phyloP scores from a whole-genome alignment of 805 yeast species.

The Kregervanrija delftensis region DNA sequence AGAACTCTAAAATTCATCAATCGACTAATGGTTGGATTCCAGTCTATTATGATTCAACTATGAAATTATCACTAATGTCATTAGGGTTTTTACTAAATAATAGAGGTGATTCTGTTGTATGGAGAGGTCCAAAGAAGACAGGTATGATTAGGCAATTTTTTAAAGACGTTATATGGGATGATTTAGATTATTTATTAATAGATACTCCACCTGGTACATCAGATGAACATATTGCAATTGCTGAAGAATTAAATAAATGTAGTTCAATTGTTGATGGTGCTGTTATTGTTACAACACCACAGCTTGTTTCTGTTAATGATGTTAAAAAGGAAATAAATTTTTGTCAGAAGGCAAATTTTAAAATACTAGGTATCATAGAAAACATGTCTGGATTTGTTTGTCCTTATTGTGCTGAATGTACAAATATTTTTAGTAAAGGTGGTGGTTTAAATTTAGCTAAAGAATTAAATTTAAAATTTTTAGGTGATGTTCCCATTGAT shows the following conservation, averaged over 20 bases:
- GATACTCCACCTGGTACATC: constrained; percentile 99
- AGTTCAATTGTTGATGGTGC: constrained; percentile 78
- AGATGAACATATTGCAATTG: constrained; percentile 95
- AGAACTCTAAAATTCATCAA: constrained; percentile 72
- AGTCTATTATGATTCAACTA: constrained; percentile 37
- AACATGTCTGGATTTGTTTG: constrained; percentile 97
- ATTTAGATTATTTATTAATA: constrained; percentile 69
- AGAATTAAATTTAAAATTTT: constrained; percentile 52
- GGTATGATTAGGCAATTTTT: constrained; percentile 96
- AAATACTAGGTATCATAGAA: constrained; percentile 80
- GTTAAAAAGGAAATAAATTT: constrained; percentile 91
- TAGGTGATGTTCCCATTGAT: constrained; percentile 91
- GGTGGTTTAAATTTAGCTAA: constrained; percentile 78
- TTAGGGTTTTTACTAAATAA: constrained; percentile 80
- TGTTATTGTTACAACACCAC: constrained; percentile 94
- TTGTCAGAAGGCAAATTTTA: constrained; percentile 77
- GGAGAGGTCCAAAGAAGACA: constrained; percentile 98
- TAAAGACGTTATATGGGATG: constrained; percentile 87
- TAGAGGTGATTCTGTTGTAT: constrained; percentile 86
- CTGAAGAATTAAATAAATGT: constrained; percentile 70
- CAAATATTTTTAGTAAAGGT: constrained; percentile 87
- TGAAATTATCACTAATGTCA: constrained; percentile 65
- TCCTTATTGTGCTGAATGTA: constrained; percentile 88
- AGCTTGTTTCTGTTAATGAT: constrained; percentile 86
- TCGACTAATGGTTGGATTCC: constrained; percentile 94